A percentile compares a stretch with the other conserved stretches of the same genome.
Conservation (phyloP, 106 monocot species). For the Acanthochlamys bracteata region DNA sequence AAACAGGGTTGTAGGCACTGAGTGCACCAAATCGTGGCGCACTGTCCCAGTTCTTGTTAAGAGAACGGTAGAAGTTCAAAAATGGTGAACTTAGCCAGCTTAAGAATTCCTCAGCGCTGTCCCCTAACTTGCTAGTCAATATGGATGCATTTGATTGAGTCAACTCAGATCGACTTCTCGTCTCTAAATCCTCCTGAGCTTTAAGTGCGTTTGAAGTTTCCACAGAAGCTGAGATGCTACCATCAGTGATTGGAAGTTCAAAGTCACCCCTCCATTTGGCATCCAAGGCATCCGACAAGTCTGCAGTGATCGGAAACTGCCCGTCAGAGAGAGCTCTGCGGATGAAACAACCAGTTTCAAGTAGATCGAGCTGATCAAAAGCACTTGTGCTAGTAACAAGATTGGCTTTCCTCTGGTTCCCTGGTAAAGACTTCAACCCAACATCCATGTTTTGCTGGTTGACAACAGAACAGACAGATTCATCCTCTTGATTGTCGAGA, state of each 20-base stretch:
- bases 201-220: no score
- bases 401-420: conserved; percentile 18
- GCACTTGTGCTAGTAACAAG: conserved; percentile 16
- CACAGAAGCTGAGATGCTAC: no score
- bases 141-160: no score
- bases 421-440: no score
- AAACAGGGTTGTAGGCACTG: conserved; percentile 49
- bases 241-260: conserved; percentile 12
- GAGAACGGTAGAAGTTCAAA: conserved; percentile 31
- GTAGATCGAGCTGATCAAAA: conserved; percentile 26
- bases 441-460: no score
- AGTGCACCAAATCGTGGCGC: conserved; percentile 23
- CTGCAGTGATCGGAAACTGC: conserved; percentile 29
- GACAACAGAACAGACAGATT: no score
- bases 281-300: conserved; percentile 70
- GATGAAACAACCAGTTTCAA: conserved; percentile 28
- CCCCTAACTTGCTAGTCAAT: no score
- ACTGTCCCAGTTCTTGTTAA: conserved; percentile 40
- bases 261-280: conserved; percentile 72
- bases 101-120: conserved; percentile 33
- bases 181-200: conserved; percentile 11
- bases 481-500: no score
- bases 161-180: conserved; percentile 2
- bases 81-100: conserved; percentile 48
- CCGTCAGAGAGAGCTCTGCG: conserved; percentile 58